phyloP scores from a whole-genome alignment of 306 rosid genomes.

The Alnus glutinosa region DNA sequence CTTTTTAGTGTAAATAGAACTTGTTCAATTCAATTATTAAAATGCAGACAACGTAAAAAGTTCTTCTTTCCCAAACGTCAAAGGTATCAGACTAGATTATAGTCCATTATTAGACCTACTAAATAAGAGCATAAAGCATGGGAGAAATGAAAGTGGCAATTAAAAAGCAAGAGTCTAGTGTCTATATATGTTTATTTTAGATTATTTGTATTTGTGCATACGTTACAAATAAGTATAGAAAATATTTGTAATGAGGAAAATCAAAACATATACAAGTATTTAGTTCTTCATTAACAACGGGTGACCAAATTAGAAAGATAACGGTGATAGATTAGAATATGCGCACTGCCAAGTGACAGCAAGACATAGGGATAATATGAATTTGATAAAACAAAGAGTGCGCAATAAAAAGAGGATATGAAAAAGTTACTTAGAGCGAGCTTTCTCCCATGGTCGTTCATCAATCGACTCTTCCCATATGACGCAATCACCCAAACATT shows the following conservation, averaged over 20 bases:
- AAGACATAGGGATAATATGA: conserved; percentile 4
- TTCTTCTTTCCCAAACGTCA: neutral
- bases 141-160: neutral
- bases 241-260: neutral
- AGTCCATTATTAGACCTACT: neutral
- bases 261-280: neutral
- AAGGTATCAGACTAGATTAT: neutral
- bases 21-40: neutral
- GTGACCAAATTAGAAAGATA: neutral
- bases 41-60: neutral
- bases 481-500: conserved; percentile 86
- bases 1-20: neutral
- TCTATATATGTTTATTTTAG: neutral
- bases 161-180: neutral
- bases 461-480: conserved; percentile 97
- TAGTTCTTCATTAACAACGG: neutral
- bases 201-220: neutral
- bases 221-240: neutral
- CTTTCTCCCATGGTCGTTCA: conserved; percentile 93
- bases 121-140: neutral
- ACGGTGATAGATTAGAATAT: neutral
- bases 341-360: conserved; percentile 16
- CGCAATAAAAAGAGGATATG: neutral
- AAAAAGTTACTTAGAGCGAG: conserved; percentile 65
- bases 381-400: neutral